Base-by-base conservation (phyloP, 768 basidiomycete genomes). In the Tylopilus balloui region DNA sequence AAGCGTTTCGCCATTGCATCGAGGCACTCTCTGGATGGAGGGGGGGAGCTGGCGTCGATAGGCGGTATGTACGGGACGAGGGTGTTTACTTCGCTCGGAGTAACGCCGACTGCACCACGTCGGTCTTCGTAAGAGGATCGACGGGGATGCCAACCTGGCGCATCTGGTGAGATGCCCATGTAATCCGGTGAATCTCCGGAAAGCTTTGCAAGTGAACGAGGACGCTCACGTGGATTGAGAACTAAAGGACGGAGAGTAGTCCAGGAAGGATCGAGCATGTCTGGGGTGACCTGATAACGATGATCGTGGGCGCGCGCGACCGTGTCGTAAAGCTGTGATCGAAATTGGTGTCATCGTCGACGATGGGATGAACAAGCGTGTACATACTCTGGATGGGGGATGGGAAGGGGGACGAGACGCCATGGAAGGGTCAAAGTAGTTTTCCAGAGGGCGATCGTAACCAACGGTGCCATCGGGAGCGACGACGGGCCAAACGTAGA, bases 311-410 rank as follows among this genome's bases (percentile, higher is more conserved):
- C 55, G 36, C 43, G 50, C 29, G 65, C 67, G 13, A 69, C 42
- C 14, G 67, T 50, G 9, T 66, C 58, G 42, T 69, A 67, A 27
- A 69, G 58, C 66, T 67, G 40, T 7, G 45, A 48, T 45, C 11
- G 46, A 28, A 19, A 47, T 3, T 15, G 19, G 39, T n/a, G 20
- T 39, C 47, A 51, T 6, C 19, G 29, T 32, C n/a, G 27, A 32
- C 11, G 2, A 3, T 0, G 10, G 28, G 7, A 23, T 28, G 27
- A 29, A 2, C 2, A 13, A 12, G 24, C 3, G 34, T 2, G 29
- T 21, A 45, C 67, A 24, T 37, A 65, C 66, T 6, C 43, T 56
- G 8, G 35, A 5, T 21, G 65, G 25, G 11, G 42, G 52, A 1
- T 38, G 27, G 2, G 55, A 24, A 8, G 63, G 53, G 19, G 56